Evolutionary conservation across 208 protist genomes (phyloP).

Genomic region (Naegleria lovaniensis): DNA sequence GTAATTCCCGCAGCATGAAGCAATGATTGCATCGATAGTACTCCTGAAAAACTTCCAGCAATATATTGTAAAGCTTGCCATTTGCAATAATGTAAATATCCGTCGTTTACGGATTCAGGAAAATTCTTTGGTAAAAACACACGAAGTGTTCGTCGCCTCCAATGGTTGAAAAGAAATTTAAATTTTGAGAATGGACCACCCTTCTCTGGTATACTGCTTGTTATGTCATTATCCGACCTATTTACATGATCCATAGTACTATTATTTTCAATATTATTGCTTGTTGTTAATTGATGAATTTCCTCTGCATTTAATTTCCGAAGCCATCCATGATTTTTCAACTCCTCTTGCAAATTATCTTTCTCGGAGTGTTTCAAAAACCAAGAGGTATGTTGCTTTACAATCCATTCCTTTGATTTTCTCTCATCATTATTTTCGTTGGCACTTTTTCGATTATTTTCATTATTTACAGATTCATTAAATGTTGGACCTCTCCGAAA

Average conservation of each 20-base stretch:
- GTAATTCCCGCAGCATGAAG: conserved; percentile 6
- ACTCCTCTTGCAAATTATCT: no score
- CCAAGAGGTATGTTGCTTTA: neutral
- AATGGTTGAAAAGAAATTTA: neutral
- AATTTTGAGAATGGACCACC: neutral
- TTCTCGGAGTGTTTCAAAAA: neutral
- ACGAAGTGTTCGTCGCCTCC: neutral
- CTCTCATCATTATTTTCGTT: no score
- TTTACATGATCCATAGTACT: no score
- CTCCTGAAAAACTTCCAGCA: neutral
- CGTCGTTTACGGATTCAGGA: neutral
- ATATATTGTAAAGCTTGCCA: conserved; percentile 2
- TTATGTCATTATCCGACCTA: no score
- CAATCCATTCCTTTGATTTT: neutral
- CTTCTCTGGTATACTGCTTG: no score
- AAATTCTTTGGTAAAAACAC: conserved; percentile 15
- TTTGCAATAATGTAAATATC: conserved; percentile 13
- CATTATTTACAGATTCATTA: no score
- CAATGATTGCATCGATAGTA: neutral
- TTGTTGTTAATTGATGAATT: no score
- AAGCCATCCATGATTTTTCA: no score
- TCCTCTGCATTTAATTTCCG: no score
- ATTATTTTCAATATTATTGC: no score
- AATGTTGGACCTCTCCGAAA: no score
- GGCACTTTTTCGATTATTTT: no score